These are phyloP conservation scores for Starmera stellimalicola DNA, from an alignment of 1,139 yeast genomes.

Conservation along the genomic window DNA sequence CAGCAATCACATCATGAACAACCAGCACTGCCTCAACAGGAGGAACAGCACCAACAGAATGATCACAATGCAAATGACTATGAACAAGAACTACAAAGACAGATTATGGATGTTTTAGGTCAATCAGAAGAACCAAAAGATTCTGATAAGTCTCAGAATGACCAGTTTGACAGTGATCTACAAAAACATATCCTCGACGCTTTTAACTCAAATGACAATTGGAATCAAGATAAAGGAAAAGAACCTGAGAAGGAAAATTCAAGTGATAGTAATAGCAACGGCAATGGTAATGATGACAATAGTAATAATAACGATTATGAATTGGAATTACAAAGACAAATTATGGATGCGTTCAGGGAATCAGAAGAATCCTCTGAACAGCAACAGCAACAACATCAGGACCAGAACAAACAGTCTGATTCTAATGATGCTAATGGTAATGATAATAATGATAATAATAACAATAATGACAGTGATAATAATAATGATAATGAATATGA, in stretches of 20 bases:
- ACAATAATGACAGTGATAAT: slow-evolving; percentile 11
- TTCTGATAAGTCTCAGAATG: not conserved
- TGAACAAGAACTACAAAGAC: slow-evolving; percentile 15
- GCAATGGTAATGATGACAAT: not conserved
- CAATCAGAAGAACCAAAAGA: not conserved
- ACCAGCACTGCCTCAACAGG: not conserved
- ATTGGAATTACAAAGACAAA: slow-evolving; percentile 11
- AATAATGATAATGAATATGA: slow-evolving; percentile 9
- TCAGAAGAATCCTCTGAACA: slow-evolving; percentile 1
- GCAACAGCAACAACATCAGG: not conserved
- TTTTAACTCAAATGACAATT: not conserved
- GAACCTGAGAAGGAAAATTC: not conserved
- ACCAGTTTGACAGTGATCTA: slow-evolving; percentile 3
- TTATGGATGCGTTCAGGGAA: slow-evolving; percentile 12
- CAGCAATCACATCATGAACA: not conserved
- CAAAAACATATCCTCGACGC: slow-evolving; percentile 1
- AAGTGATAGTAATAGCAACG: not conserved
- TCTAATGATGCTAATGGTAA: not conserved
- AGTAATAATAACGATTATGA: slow-evolving; percentile 2
- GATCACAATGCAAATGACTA: slow-evolving; percentile 5
- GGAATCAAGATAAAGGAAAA: not conserved
- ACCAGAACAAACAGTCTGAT: not conserved
- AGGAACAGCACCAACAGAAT: not conserved
- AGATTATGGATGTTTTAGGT: slow-evolving; percentile 16
- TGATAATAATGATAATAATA: not conserved